Evolutionary conservation across 768 basidiomycete species (phyloP).

Genomic region (Erythrobasidium yunnanense): DNA sequence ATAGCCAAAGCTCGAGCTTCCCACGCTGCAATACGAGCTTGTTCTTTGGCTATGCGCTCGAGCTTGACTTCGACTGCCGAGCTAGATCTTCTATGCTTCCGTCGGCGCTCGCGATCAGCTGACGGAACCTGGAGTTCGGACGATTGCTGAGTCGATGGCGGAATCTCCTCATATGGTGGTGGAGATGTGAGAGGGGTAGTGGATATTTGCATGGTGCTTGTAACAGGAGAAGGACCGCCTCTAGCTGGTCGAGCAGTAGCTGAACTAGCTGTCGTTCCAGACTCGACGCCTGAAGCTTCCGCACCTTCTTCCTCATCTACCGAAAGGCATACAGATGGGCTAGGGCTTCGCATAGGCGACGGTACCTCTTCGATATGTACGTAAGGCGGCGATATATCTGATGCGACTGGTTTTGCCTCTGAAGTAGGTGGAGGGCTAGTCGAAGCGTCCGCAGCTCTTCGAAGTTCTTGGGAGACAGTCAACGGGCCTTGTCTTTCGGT

Average conservation of each 20-base stretch:
- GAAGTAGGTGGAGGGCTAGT: not conserved
- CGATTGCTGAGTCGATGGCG: too few relatives aligned
- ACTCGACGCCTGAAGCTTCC: not conserved
- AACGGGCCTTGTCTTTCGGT: not conserved
- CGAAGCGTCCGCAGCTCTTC: not conserved
- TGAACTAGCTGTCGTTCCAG: not conserved
- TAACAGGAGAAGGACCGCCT: not conserved
- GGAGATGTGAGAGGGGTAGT: not conserved
- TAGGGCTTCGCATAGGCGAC: not conserved
- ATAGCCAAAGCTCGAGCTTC: not conserved
- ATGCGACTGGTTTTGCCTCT: not conserved
- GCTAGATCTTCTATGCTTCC: too few relatives aligned
- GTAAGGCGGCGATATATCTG: not conserved
- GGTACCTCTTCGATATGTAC: not conserved
- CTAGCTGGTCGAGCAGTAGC: not conserved
- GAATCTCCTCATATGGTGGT: not conserved
- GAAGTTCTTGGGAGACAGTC: not conserved
- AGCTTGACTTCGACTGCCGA: not conserved
- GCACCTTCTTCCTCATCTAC: not conserved
- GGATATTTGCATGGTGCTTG: not conserved
- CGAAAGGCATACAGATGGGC: not conserved
- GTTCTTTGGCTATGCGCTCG: not conserved
- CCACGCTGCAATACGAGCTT: conserved; percentile 22
- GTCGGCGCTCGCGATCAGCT: too few relatives aligned
- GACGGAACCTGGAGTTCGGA: too few relatives aligned